Evolutionary conservation across 352 stramenopile species (phyloP).

Genomic region (Globisporangium takayamanum): DNA sequence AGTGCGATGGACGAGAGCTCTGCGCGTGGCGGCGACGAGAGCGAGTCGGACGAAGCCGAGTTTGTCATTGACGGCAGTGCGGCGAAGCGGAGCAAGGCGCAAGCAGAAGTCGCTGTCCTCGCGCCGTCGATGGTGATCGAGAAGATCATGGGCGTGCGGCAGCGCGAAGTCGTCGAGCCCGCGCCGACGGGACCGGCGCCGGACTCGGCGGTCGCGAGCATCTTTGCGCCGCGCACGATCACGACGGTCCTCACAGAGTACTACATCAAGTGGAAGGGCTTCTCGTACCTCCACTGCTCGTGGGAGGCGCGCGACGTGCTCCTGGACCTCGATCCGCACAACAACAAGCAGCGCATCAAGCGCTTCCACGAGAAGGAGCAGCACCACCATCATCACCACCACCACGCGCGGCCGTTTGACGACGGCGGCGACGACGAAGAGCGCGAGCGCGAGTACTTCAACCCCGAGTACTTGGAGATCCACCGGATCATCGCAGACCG

Average conservation of each 20-base stretch:
- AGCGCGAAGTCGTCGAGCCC: constrained; percentile 34
- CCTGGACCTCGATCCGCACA: constrained; percentile 68
- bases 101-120: constrained; percentile 1
- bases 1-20: background rate
- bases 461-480: constrained; percentile 88
- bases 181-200: constrained; percentile 5
- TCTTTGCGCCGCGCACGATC: constrained; percentile 28
- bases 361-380: constrained; percentile 83
- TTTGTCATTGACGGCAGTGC: constrained; percentile 19
- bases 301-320: constrained; percentile 77
- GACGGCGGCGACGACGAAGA: constrained; percentile 26
- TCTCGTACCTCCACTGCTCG: constrained; percentile 85
- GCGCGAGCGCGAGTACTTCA: constrained; percentile 82
- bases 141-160: constrained; percentile 81
- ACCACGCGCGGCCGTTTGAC: constrained; percentile 22
- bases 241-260: constrained; percentile 63
- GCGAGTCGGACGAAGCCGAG: constrained; percentile 43
- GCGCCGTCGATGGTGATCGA: constrained; percentile 75
- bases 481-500: constrained; percentile 81
- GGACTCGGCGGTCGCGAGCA: constrained; percentile 28
- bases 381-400: constrained; percentile 31
- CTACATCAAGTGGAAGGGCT: constrained; percentile 89
- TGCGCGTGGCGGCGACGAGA: constrained; percentile 15
- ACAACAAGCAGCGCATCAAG: constrained; percentile 86
- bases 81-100: constrained; percentile 26